phyloP scores from a whole-genome alignment of 768 basidiomycete genomes.

The Tulasnella sp. region DNA sequence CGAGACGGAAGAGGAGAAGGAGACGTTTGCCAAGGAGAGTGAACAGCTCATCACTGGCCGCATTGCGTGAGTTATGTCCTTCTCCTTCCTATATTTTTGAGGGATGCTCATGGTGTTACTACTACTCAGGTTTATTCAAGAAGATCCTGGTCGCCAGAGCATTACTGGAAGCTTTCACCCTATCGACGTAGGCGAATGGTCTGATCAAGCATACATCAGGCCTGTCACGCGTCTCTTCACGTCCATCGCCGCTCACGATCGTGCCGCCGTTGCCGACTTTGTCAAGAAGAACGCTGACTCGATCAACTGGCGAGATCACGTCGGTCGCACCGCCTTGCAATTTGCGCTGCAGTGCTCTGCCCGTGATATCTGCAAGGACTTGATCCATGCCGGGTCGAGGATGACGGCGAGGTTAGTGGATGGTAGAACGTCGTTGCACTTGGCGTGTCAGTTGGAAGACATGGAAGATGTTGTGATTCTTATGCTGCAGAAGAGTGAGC shows the following conservation, averaged over 20 bases:
- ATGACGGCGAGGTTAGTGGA: conserved; percentile 48
- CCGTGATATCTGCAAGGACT: conserved; percentile 37
- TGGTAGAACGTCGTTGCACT: conserved; percentile 44
- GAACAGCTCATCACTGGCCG: conserved; percentile 44
- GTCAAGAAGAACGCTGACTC: conserved; percentile 36
- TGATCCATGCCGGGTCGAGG: conserved; percentile 46
- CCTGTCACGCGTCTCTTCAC: conserved; percentile 28
- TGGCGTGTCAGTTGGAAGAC: conserved; percentile 39
- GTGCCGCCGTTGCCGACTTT: conserved; percentile 31
- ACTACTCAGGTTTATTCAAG: conserved; percentile 40
- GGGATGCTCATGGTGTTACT: neutral
- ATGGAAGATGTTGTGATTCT: conserved; percentile 33
- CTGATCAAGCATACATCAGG: conserved; percentile 32
- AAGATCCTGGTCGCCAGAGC: conserved; percentile 50
- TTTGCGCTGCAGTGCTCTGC: conserved; percentile 42
- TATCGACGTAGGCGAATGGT: conserved; percentile 58
- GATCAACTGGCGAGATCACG: conserved; percentile 40
- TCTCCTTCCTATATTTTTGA: neutral
- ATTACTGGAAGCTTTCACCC: conserved; percentile 56
- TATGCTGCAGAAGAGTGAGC: conserved; percentile 40
- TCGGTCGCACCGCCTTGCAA: conserved; percentile 52
- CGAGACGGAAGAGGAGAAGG: conserved; percentile 44
- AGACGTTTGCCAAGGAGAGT: conserved; percentile 44
- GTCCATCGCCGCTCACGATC: conserved; percentile 42
- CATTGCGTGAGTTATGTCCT: conserved; percentile 33